phyloP scores from a whole-genome alignment of 257 asterid genomes.

The Solanum tarijense region DNA sequence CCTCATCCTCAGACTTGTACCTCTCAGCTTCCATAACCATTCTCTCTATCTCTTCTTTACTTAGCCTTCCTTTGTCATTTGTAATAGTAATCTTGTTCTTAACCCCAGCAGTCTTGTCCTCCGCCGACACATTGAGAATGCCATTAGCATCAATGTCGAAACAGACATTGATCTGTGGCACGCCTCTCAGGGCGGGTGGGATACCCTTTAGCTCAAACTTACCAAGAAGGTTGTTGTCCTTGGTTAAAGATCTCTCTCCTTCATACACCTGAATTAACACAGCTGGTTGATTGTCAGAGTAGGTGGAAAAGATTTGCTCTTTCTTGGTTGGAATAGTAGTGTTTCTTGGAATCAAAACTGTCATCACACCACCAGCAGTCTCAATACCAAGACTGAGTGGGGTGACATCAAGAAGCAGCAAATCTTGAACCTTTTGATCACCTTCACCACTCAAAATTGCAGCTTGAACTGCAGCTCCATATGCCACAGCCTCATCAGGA shows the following conservation, averaged over 20 bases:
- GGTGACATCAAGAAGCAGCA: neutral
- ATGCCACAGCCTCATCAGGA: neutral
- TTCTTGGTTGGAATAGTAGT: neutral
- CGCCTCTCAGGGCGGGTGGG: neutral
- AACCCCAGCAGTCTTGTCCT: neutral
- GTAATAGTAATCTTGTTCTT: neutral
- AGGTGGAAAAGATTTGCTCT: neutral
- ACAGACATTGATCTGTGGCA: slow-evolving; percentile 3
- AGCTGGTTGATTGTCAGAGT: neutral
- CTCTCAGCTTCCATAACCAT: neutral
- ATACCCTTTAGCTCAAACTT: neutral
- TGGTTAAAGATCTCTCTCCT: neutral
- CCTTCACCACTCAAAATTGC: neutral
- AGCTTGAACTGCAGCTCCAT: neutral
- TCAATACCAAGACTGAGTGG: neutral
- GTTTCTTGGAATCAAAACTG: neutral
- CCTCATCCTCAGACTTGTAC: neutral
- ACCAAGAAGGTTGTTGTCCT: neutral
- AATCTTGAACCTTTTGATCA: neutral
- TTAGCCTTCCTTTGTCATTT: neutral
- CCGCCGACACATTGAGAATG: neutral
- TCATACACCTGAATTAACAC: neutral
- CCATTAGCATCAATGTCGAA: slow-evolving; percentile 8
- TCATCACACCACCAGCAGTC: neutral
- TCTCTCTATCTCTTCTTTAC: neutral